Evolutionary conservation across 1,284 basidiomycete genomes (phyloP).

Genomic region (Agaricales sp.): DNA sequence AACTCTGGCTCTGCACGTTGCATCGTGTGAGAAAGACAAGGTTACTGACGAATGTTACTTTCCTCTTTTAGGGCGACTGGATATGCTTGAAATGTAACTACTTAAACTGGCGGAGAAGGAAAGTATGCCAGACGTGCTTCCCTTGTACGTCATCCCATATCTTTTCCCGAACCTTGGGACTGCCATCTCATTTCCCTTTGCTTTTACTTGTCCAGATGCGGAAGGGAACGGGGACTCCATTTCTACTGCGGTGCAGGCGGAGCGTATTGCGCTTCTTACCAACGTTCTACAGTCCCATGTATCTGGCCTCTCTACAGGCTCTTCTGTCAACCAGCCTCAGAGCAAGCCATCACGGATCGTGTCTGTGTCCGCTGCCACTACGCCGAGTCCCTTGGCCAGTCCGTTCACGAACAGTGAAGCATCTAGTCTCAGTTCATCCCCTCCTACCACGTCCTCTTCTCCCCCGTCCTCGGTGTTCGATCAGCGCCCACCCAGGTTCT

Average conservation of each 20-base stretch:
- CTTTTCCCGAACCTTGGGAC: constrained; percentile 9
- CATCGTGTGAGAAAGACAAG: neutral
- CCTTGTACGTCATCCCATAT: constrained; percentile 46
- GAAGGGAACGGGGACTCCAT: constrained; percentile 80
- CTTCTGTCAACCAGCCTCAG: too few species aligned
- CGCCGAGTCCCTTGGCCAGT: neutral
- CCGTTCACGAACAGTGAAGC: neutral
- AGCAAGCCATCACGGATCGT: too few species aligned
- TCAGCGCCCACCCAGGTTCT: constrained; percentile 10
- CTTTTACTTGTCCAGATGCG: constrained; percentile 38
- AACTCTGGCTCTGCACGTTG: too few species aligned
- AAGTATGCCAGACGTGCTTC: constrained; percentile 82
- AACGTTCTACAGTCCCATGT: constrained; percentile 36
- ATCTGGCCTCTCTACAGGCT: too few species aligned
- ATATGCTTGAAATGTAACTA: constrained; percentile 77
- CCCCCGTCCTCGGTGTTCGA: constrained; percentile 7
- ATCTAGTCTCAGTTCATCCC: constrained; percentile 33
- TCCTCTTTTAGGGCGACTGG: constrained; percentile 68
- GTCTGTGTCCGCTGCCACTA: neutral
- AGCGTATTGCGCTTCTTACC: constrained; percentile 66
- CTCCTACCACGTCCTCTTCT: constrained; percentile 10
- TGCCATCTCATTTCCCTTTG: constrained; percentile 7
- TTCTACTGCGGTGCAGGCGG: constrained; percentile 70
- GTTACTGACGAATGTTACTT: neutral
- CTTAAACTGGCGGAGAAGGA: constrained; percentile 76